These are phyloP conservation scores for Cercospora citrullina DNA, from an alignment of 2,329 filamentous ascomycete species.

Conservation along the genomic window DNA sequence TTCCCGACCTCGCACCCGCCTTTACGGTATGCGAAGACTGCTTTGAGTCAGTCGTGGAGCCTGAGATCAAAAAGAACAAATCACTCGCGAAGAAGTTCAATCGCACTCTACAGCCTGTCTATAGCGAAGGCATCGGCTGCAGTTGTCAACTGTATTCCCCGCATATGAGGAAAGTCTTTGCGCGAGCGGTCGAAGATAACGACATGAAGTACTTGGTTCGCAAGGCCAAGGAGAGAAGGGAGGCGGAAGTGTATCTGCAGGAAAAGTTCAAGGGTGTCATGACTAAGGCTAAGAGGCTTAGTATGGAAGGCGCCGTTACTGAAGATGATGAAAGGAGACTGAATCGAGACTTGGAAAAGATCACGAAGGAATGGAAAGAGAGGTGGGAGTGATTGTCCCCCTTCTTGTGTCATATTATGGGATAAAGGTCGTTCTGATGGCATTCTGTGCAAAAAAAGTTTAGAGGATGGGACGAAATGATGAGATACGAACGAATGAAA, in stretches of 20 bases:
- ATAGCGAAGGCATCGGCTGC: constrained; percentile 49
- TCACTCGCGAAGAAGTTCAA: constrained; percentile 67
- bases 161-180: constrained; percentile 75
- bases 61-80: constrained; percentile 56
- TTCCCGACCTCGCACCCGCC: constrained; percentile 63
- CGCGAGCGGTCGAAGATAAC: constrained; percentile 63
- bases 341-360: constrained; percentile 53
- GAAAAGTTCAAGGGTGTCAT: constrained; percentile 49
- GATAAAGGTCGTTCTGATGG: not conserved
- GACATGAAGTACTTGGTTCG: constrained; percentile 68
- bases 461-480: not conserved
- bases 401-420: not conserved
- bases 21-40: constrained; percentile 87
- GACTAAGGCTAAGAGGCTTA: constrained; percentile 41
- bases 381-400: constrained; percentile 46
- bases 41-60: constrained; percentile 76
- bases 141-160: constrained; percentile 79
- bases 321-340: constrained; percentile 60
- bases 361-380: constrained; percentile 53
- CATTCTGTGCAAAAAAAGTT: not conserved
- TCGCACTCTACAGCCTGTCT: constrained; percentile 58
- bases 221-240: constrained; percentile 57
- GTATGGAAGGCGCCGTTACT: constrained; percentile 43
- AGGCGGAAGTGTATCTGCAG: constrained; percentile 61
- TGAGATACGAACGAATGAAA: not conserved